A percentile compares a stretch with the other conserved stretches of the same genome.
These are phyloP conservation scores for Xylariaceae sp. DNA, from an alignment of 2,329 filamentous ascomycete species.

Conservation along the genomic window DNA sequence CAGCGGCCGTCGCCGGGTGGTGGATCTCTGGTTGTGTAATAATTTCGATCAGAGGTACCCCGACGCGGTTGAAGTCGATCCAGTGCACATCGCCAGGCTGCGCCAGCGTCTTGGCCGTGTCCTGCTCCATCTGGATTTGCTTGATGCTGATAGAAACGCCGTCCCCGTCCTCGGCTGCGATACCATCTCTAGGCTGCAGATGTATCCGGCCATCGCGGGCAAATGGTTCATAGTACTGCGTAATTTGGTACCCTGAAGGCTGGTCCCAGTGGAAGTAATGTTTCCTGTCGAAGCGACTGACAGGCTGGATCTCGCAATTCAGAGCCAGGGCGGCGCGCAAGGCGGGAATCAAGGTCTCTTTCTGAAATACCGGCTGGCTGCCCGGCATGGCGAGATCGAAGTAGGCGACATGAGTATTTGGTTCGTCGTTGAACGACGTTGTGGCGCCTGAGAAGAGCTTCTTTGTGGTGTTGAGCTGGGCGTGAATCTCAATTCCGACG, in stretches of 20 bases:
- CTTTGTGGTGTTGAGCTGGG: conserved; percentile 84
- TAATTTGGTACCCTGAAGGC: conserved; percentile 95
- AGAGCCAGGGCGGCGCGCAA: conserved; percentile 86
- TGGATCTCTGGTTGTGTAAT: conserved; percentile 92
- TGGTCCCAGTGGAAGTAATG: conserved; percentile 99
- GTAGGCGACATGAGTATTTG: conserved; percentile 85
- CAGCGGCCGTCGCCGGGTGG: conserved; percentile 83
- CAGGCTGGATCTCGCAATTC: conserved; percentile 75
- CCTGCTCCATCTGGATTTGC: conserved; percentile 96
- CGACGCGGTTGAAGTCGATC: conserved; percentile 93
- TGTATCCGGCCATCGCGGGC: conserved; percentile 74
- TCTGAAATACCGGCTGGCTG: conserved; percentile 85
- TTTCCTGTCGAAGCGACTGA: conserved; percentile 90
- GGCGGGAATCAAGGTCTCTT: conserved; percentile 83
- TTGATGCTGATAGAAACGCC: conserved; percentile 80
- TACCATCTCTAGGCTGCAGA: conserved; percentile 77
- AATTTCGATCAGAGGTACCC: conserved; percentile 90
- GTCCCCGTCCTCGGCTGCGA: conserved; percentile 74
- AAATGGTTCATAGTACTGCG: conserved; percentile 85
- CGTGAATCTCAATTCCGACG: conserved; percentile 96
- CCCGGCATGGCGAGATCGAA: conserved; percentile 93
- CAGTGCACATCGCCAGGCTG: conserved; percentile 76
- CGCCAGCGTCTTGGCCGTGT: conserved; percentile 91
- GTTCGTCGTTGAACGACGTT: conserved; percentile 68
- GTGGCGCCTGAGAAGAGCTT: conserved; percentile 87